Base-by-base conservation (phyloP, 2,329 filamentous ascomycete genomes). In the Penicillium fuscoglaucum region DNA sequence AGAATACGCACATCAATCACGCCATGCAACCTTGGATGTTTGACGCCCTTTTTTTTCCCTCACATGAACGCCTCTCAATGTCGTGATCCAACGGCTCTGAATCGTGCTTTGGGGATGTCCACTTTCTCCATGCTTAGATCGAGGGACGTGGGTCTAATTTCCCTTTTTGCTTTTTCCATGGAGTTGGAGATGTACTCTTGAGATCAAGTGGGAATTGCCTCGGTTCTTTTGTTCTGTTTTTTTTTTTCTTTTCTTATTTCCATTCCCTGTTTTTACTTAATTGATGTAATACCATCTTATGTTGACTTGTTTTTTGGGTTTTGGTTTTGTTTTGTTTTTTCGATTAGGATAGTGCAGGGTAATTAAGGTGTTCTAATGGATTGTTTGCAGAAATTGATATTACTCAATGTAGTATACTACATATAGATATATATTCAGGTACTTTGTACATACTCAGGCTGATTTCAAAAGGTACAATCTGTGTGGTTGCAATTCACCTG, bases 201-300 rank as follows among this genome's bases (percentile, higher is more conserved):
- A 15, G 17, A 26, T 37, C 29, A 26, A 33, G 39, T 52, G 28
- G 29, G 39, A 46, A 46, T 37, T 41, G n/a, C 43, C 26, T 41
- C 17, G 33, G 51, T 37, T 48, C 45, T 48, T 41, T 37, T 31
- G 31, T 50, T 13, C 0, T 31, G 29, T 29, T 47, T 52, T 17
- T 48, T 44, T 52, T 33, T 24, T 4, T 26, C 26, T 26, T 40
- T 45, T 49, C 54, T 39, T 52, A n/a, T 55, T 49, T 26, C 45
- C 47, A 41, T 39, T 21, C 44, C 40, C 21, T 31, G 37, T 44
- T 44, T 54, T 29, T 58, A 53, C 50, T 47, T 60, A 54, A 58
- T 60, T 61, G 61, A 66, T 68, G 64, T 68, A 66, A 67, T 68
- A 68, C 64, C 66, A 68, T 68, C 54, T 64, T 61, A 59, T 60